Evolutionary conservation across 1,284 basidiomycete species (phyloP).

Genomic region (Vanrija humicola): DNA sequence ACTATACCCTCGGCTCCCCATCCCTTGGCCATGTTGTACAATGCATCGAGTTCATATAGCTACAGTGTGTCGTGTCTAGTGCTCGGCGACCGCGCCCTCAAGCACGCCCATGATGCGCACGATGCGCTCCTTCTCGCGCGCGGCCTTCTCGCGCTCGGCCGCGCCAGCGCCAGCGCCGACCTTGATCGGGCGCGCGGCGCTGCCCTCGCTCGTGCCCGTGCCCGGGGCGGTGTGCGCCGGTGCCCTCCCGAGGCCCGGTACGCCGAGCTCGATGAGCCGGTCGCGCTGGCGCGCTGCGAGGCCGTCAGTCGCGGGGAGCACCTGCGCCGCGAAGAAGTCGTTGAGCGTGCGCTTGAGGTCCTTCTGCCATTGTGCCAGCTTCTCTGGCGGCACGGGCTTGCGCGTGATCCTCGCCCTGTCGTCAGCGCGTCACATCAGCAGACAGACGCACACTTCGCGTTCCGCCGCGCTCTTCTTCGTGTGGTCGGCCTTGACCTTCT

Average conservation of each 20-base stretch:
- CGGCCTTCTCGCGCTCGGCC: not conserved
- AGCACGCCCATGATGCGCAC: conserved; percentile 39
- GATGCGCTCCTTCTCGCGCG: conserved; percentile 24
- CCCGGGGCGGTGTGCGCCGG: not conserved
- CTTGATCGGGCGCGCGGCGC: not conserved
- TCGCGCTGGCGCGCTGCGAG: conserved; percentile 29
- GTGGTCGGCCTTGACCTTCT: conserved; percentile 41
- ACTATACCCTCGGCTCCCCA: not conserved
- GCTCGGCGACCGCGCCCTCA: conserved; percentile 31
- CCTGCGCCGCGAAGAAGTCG: conserved; percentile 29
- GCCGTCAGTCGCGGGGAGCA: conserved; percentile 32
- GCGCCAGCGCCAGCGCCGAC: not conserved
- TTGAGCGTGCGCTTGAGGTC: conserved; percentile 15
- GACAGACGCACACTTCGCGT: conserved; percentile 30
- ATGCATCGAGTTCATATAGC: conserved; percentile 3
- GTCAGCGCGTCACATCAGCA: not conserved
- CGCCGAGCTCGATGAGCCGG: conserved; percentile 33
- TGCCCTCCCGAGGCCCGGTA: conserved; percentile 33
- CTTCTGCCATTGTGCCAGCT: conserved; percentile 25
- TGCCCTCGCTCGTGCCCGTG: not conserved
- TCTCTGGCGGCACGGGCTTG: conserved; percentile 27
- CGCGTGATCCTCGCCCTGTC: conserved; percentile 33
- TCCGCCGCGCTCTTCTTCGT: conserved; percentile 27
- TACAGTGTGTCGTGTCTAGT: not conserved
- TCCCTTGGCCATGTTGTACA: conserved; percentile 8